Percentiles rank a stretch among this genome's conserved stretches.
These are phyloP conservation scores for Calocybe gambosa DNA, from an alignment of 1,284 basidiomycete species.

Conservation along the genomic window DNA sequence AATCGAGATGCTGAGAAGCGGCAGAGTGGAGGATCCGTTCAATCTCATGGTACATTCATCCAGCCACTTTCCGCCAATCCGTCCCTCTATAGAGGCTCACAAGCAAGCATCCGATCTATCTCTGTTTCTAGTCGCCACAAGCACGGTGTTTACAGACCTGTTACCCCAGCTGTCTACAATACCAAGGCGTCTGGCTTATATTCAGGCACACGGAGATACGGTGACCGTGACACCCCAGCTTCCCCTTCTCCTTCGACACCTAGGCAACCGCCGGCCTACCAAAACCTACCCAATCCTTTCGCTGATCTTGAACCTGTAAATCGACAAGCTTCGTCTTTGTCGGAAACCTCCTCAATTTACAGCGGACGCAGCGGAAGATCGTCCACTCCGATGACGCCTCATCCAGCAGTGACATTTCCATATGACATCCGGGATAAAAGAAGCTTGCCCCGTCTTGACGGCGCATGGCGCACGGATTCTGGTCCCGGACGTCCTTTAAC, in stretches of 20 bases:
- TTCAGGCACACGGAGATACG: neutral
- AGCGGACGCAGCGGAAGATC: neutral
- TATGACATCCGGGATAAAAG: neutral
- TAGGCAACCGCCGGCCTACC: neutral
- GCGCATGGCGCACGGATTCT: neutral
- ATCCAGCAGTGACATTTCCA: neutral
- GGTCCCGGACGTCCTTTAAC: too few species aligned
- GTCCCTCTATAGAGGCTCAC: conserved; percentile 3
- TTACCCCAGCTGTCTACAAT: conserved; percentile 9
- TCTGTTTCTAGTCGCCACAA: conserved; percentile 4
- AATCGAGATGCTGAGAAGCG: conserved; percentile 1
- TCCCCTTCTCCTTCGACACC: conserved; percentile 2
- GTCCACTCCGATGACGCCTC: neutral
- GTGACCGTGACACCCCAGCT: neutral
- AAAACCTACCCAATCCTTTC: conserved; percentile 17
- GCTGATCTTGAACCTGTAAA: conserved; percentile 17
- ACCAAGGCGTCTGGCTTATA: conserved; percentile 1
- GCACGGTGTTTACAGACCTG: conserved; percentile 12
- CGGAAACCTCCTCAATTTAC: conserved; percentile 1
- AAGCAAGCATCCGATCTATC: neutral
- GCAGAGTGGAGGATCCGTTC: conserved; percentile 1
- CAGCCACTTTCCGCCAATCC: conserved; percentile 3
- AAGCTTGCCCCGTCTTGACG: conserved; percentile 1
- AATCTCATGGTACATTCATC: conserved; percentile 10
- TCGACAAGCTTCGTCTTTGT: conserved; percentile 20